A percentile compares a stretch with the other conserved stretches of the same genome.
These are phyloP conservation scores for Magnaporthales sp. DNA, from an alignment of 2,329 filamentous ascomycete genomes.

Conservation along the genomic window DNA sequence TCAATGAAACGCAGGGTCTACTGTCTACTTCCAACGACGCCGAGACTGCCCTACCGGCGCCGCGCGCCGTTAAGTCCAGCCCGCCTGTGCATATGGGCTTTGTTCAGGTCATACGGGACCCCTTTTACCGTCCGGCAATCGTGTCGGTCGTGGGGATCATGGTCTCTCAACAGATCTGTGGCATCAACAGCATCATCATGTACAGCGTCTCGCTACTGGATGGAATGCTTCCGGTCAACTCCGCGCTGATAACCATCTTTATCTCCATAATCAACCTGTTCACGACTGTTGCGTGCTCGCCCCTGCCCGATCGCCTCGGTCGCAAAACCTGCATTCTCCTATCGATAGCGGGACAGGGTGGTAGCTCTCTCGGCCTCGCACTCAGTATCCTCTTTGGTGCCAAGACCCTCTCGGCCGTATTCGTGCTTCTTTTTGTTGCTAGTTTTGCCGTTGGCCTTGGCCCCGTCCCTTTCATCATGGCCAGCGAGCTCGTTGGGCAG, in stretches of 20 bases:
- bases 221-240: slow-evolving; percentile 71
- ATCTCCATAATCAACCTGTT: slow-evolving; percentile 82
- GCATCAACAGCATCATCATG: slow-evolving; percentile 97
- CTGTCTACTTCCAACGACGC: slow-evolving; percentile 32
- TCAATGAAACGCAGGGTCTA: slow-evolving; percentile 62
- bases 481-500: slow-evolving; percentile 80
- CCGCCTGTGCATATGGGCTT: slow-evolving; percentile 43
- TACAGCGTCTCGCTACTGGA: slow-evolving; percentile 89
- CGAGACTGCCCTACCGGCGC: slow-evolving; percentile 12
- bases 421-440: slow-evolving; percentile 77
- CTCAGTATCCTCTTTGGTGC: slow-evolving; percentile 67
- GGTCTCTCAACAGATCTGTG: slow-evolving; percentile 85
- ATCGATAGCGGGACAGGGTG: slow-evolving; percentile 78
- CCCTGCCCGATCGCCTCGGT: slow-evolving; percentile 78
- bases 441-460: slow-evolving; percentile 88
- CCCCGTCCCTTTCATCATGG: slow-evolving; percentile 89
- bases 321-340: slow-evolving; percentile 77
- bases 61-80: slow-evolving; percentile 14
- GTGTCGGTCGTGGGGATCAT: slow-evolving; percentile 84
- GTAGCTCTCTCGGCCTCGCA: slow-evolving; percentile 67
- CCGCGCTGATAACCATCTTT: slow-evolving; percentile 74
- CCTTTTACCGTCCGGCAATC: slow-evolving; percentile 62
- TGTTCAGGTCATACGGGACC: slow-evolving; percentile 56
- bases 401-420: slow-evolving; percentile 69
- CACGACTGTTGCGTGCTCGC: slow-evolving; percentile 73